These are phyloP conservation scores for Eucalyptus albens DNA, from an alignment of 345 rosid species.

Conservation along the genomic window DNA sequence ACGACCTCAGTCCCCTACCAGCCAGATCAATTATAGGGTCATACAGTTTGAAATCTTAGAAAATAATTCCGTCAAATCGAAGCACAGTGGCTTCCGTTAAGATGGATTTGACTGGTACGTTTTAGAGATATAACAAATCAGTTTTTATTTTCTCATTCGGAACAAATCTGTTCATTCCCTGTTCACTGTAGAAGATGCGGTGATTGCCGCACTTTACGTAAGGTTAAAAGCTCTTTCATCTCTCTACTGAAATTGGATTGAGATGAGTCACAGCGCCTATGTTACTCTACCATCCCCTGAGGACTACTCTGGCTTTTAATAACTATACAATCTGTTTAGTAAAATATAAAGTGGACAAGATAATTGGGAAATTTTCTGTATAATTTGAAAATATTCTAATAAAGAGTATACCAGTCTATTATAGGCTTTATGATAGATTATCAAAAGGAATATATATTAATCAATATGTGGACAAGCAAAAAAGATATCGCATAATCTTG, in stretches of 20 bases:
- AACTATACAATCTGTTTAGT: not conserved
- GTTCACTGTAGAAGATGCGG: not conserved
- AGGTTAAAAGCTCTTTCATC: not conserved
- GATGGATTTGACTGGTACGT: not conserved
- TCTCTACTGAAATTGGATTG: not conserved
- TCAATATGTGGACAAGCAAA: no score
- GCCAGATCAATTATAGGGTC: not conserved
- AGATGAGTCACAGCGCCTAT: not conserved
- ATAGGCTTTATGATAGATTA: no score
- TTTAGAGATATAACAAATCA: not conserved
- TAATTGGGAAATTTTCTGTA: no score
- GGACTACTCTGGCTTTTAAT: not conserved
- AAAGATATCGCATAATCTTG: no score
- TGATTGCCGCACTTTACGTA: not conserved
- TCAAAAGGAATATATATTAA: no score
- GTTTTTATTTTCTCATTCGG: not conserved
- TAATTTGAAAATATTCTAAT: no score
- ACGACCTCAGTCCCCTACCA: not conserved
- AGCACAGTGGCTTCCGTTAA: not conserved
- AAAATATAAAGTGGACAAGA: no score
- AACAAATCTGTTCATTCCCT: not conserved
- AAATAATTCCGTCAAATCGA: not conserved
- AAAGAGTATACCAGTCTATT: no score
- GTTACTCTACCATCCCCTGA: not conserved
- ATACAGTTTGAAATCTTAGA: not conserved